phyloP scores from a whole-genome alignment of 2,329 filamentous ascomycete genomes.

The Xylariomycetidae sp. region DNA sequence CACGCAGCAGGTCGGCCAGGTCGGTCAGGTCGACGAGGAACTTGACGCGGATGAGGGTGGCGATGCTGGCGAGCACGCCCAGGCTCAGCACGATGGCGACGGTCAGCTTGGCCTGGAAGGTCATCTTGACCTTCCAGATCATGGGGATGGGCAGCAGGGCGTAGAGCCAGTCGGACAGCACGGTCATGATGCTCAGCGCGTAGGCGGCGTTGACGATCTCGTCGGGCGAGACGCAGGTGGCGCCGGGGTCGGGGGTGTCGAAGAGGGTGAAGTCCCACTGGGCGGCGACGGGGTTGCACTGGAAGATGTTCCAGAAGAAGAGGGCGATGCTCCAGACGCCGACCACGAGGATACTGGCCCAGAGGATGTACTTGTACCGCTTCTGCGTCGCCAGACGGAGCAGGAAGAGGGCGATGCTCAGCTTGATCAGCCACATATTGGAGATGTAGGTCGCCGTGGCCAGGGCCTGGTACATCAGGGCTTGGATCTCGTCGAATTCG shows the following conservation, averaged over 20 bases:
- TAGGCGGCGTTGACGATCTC: slow-evolving; percentile 44
- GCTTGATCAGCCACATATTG: slow-evolving; percentile 52
- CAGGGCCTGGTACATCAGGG: slow-evolving; percentile 47
- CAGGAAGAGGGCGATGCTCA: slow-evolving; percentile 49
- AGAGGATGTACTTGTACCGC: slow-evolving; percentile 43
- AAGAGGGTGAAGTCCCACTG: slow-evolving; percentile 49
- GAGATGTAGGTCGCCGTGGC: slow-evolving; percentile 44
- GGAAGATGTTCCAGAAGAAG: slow-evolving; percentile 43
- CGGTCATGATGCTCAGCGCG: slow-evolving; percentile 45
- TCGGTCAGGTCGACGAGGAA: slow-evolving; percentile 41
- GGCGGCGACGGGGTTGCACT: slow-evolving; percentile 43
- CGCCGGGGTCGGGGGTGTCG: slow-evolving; percentile 18
- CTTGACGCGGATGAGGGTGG: slow-evolving; percentile 46
- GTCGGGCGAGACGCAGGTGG: slow-evolving; percentile 36
- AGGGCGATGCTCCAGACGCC: slow-evolving; percentile 39
- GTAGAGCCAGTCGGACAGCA: slow-evolving; percentile 50
- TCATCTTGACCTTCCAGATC: slow-evolving; percentile 50
- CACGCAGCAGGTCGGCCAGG: slow-evolving; percentile 43
- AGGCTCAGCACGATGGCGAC: slow-evolving; percentile 43
- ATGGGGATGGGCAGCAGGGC: slow-evolving; percentile 48
- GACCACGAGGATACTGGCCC: slow-evolving; percentile 39
- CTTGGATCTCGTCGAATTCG: slow-evolving; percentile 34
- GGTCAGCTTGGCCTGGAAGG: slow-evolving; percentile 43
- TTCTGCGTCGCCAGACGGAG: slow-evolving; percentile 40
- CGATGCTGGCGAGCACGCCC: slow-evolving; percentile 49